phyloP scores from a whole-genome alignment of 2,329 filamentous ascomycete genomes.

The Phaeomoniella chlamydospora region DNA sequence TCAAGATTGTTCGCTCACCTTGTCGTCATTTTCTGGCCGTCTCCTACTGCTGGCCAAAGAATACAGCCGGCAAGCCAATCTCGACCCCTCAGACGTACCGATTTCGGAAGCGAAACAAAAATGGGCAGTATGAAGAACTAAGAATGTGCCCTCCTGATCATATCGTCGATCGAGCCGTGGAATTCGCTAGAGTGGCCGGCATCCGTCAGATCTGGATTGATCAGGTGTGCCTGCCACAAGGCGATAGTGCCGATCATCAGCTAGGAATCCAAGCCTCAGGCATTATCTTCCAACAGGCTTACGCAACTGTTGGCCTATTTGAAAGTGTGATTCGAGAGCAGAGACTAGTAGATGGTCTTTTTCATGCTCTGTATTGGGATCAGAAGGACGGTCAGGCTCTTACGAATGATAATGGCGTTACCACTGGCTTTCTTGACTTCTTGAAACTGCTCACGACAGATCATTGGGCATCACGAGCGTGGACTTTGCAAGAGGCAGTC shows the following conservation, averaged over 20 bases:
- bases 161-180: conserved; percentile 6
- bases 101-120: not conserved
- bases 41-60: not conserved
- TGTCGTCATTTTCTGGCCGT: too few relatives aligned
- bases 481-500: not conserved
- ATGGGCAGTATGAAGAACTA: not conserved
- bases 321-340: too few relatives aligned
- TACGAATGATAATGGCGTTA: too few relatives aligned
- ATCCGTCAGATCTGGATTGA: conserved; percentile 9
- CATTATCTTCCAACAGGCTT: conserved; percentile 7
- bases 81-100: not conserved
- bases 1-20: too few relatives aligned
- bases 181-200: conserved; percentile 5
- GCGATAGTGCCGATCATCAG: conserved; percentile 8
- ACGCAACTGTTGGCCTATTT: conserved; percentile 5
- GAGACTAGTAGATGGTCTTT: too few relatives aligned
- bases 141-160: conserved; percentile 2
- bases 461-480: not conserved
- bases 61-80: too few relatives aligned
- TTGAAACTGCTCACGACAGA: not conserved
- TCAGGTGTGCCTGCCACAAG: conserved; percentile 5
- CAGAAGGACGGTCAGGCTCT: too few relatives aligned
- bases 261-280: conserved; percentile 10
- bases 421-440: not conserved
- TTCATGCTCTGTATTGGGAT: too few relatives aligned